These are phyloP conservation scores for Arthrobotrys conoides DNA, from an alignment of 2,329 filamentous ascomycete genomes.

Conservation along the genomic window DNA sequence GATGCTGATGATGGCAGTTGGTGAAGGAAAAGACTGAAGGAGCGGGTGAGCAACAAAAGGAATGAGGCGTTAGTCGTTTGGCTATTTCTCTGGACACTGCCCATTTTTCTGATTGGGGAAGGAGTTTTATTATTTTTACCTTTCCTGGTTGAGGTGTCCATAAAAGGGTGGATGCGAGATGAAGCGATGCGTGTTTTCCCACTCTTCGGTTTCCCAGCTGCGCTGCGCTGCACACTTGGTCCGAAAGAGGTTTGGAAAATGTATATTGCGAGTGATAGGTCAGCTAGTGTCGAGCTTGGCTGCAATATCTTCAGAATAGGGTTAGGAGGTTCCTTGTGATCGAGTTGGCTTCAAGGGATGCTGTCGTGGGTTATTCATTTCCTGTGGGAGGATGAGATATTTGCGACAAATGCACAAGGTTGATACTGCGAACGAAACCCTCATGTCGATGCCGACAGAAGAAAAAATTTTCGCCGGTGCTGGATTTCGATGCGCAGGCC, in stretches of 20 bases:
- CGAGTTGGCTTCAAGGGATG: conserved; percentile 32
- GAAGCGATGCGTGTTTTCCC: conserved; percentile 60
- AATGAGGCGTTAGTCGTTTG: conserved; percentile 55
- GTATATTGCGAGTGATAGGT: conserved; percentile 36
- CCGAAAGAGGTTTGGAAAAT: conserved; percentile 58
- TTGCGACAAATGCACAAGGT: conserved; percentile 40
- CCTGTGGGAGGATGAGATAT: conserved; percentile 44
- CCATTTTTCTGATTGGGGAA: conserved; percentile 54
- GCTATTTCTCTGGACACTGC: conserved; percentile 46
- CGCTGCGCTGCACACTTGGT: conserved; percentile 50
- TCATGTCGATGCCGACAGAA: conserved; percentile 47
- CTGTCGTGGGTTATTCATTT: conserved; percentile 19
- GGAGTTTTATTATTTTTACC: conserved; percentile 60
- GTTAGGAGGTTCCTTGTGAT: conserved; percentile 52
- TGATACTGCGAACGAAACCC: conserved; percentile 30
- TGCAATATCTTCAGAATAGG: conserved; percentile 49
- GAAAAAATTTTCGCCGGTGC: conserved; percentile 46
- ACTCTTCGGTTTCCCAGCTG: conserved; percentile 45
- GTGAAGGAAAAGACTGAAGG: conserved; percentile 27
- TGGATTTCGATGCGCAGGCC: conserved; percentile 46
- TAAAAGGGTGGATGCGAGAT: conserved; percentile 60
- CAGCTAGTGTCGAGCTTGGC: conserved; percentile 60
- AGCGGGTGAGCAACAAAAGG: conserved; percentile 25
- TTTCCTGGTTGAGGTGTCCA: conserved; percentile 58
- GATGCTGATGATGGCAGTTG: conserved; percentile 24